Conservation (phyloP, 2,329 filamentous ascomycete genomes). For the Diaporthe capsici region DNA sequence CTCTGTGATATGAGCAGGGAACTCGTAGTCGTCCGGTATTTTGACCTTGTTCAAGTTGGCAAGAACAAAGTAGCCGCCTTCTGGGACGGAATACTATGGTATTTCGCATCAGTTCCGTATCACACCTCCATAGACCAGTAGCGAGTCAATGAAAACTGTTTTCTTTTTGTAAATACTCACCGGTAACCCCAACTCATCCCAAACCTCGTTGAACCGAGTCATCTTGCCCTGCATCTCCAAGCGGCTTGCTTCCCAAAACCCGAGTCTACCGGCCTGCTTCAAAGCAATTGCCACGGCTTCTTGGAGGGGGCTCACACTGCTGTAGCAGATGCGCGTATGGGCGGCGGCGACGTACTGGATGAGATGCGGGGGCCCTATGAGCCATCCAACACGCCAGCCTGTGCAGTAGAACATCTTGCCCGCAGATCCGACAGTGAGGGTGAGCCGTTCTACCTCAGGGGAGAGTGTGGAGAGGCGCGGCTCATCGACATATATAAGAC, state of each 20-base stretch:
- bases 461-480: constrained; percentile 11
- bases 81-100: neutral
- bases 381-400: constrained; percentile 66
- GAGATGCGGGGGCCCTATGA: constrained; percentile 65
- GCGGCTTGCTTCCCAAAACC: constrained; percentile 2
- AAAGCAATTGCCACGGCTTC: constrained; percentile 32
- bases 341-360: constrained; percentile 67
- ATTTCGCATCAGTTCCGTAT: neutral
- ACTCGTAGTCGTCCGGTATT: neutral
- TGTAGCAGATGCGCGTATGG: constrained; percentile 67
- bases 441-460: constrained; percentile 44
- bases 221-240: constrained; percentile 19
- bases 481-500: neutral
- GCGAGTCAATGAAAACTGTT: neutral
- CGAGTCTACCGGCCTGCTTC: neutral
- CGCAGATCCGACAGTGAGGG: constrained; percentile 65
- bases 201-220: neutral
- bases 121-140: neutral
- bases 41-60: constrained; percentile 1
- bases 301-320: constrained; percentile 63
- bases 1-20: neutral
- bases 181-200: constrained; percentile 1
- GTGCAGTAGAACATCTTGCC: constrained; percentile 68
- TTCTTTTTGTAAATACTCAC: neutral
- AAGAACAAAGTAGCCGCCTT: constrained; percentile 13